Percentiles rank a stretch among this genome's conserved stretches.
Evolutionary conservation across 1,284 basidiomycete genomes (phyloP).

Genomic region (Blastosporella zonata): DNA sequence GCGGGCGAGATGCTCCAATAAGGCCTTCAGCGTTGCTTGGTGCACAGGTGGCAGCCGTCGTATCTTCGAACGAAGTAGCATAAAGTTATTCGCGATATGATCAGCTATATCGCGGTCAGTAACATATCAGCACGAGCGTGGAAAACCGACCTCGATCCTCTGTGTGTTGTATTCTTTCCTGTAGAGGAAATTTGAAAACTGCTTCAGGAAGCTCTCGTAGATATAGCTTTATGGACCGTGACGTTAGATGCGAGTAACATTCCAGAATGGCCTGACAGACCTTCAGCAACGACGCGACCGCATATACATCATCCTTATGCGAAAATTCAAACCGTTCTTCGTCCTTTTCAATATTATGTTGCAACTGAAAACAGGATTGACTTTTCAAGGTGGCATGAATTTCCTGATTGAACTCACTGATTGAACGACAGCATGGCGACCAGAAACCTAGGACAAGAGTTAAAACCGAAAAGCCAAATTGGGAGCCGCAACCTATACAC

Average conservation of each 20-base stretch:
- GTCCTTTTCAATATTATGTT: slow-evolving; percentile 88
- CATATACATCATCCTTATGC: slow-evolving; percentile 80
- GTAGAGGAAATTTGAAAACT: slow-evolving; percentile 82
- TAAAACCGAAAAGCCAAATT: background rate
- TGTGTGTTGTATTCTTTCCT: slow-evolving; percentile 83
- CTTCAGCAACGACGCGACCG: slow-evolving; percentile 91
- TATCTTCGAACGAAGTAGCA: slow-evolving; percentile 76
- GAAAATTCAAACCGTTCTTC: slow-evolving; percentile 83
- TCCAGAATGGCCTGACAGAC: slow-evolving; percentile 36
- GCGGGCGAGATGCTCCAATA: slow-evolving; percentile 87
- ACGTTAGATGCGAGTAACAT: background rate
- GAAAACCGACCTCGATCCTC: slow-evolving; percentile 61
- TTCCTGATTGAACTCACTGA: slow-evolving; percentile 44
- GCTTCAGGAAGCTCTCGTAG: slow-evolving; percentile 92
- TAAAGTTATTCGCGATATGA: slow-evolving; percentile 71
- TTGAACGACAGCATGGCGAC: slow-evolving; percentile 83
- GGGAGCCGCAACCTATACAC: slow-evolving; percentile 22
- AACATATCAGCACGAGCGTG: slow-evolving; percentile 10
- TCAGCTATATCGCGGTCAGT: slow-evolving; percentile 43
- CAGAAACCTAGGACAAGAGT: slow-evolving; percentile 57
- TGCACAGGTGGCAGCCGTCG: slow-evolving; percentile 84
- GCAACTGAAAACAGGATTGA: slow-evolving; percentile 48
- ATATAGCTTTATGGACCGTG: slow-evolving; percentile 56
- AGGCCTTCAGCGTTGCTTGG: slow-evolving; percentile 81
- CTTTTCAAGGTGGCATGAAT: background rate